Evolutionary conservation across 2,329 filamentous ascomycete genomes (phyloP), one percentile per base, ranked within the genome.

Genomic region (Phaeoacremonium minimum): DNA sequence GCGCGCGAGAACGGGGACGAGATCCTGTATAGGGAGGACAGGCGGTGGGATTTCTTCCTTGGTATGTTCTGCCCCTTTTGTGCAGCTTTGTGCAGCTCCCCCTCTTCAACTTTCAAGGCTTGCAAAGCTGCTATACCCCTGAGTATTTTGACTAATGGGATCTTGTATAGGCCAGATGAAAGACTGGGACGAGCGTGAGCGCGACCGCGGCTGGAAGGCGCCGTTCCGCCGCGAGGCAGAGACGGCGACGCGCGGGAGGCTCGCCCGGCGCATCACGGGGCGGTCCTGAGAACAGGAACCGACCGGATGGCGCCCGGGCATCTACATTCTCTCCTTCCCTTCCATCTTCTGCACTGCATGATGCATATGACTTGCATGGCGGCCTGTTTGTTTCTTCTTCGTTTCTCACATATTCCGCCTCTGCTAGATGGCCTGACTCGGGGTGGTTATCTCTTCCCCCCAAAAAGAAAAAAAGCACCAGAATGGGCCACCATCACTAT

Each of bases 41-140:
- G 65, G 41, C 65, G 74, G 32, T 81, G 77, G 77, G 77, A 81
- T 52, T 75, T 69, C 64, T 71, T 80, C 43, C 55, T 81, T 13
- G 64, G 77, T 77, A 54, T 58, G 72, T 65, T 45, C 6, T 16
- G 31, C 33, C 30, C 20, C 16, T 18, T 15, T 18, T 28, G 22
- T n/a, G n/a, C n/a, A n/a, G n/a, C n/a, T n/a, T n/a, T n/a, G n/a
- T n/a, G n/a, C n/a, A n/a, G n/a, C n/a, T n/a, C n/a, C n/a, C n/a
- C n/a, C n/a, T n/a, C n/a, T n/a, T n/a, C n/a, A n/a, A n/a, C n/a
- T n/a, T n/a, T n/a, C n/a, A n/a, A n/a, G n/a, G n/a, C n/a, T n/a
- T n/a, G n/a, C n/a, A n/a, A n/a, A n/a, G n/a, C n/a, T n/a, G n/a
- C n/a, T n/a, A n/a, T n/a, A n/a, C n/a, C n/a, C 30, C 28, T 29